These are phyloP conservation scores for Rhazya stricta DNA, from an alignment of 257 asterid genomes.

Conservation along the genomic window DNA sequence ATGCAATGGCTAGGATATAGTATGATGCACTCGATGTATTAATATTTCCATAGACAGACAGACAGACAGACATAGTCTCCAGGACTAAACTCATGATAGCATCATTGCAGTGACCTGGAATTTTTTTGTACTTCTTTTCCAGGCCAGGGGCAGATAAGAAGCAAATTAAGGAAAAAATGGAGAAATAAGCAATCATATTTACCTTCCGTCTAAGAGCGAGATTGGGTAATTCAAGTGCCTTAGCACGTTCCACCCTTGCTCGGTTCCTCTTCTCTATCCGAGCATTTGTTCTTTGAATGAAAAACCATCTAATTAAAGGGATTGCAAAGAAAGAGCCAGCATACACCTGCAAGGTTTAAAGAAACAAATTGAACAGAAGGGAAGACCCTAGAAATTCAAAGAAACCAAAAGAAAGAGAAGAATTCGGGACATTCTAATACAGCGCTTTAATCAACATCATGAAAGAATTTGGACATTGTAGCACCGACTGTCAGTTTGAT, in stretches of 20 bases:
- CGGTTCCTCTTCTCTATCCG: conserved; percentile 58
- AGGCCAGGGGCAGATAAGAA: neutral
- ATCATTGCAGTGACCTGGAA: neutral
- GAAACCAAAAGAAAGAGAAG: neutral
- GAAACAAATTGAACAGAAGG: conserved; percentile 4
- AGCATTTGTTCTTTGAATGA: conserved; percentile 56
- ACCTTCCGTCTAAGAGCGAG: conserved; percentile 81
- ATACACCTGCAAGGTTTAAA: conserved; percentile 59
- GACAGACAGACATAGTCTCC: too few relatives aligned
- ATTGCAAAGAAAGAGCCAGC: conserved; percentile 96
- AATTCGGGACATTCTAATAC: neutral
- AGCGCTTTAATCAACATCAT: neutral
- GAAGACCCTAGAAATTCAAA: neutral
- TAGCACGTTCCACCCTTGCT: conserved; percentile 59
- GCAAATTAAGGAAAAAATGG: neutral
- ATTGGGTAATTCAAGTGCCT: conserved; percentile 74
- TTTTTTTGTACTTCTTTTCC: neutral
- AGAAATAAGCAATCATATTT: conserved; percentile 12
- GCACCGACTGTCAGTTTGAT: too few relatives aligned
- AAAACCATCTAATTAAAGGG: conserved; percentile 77
- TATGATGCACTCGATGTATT: neutral
- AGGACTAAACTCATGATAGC: neutral
- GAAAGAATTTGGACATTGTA: too few relatives aligned
- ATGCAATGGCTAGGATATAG: neutral
- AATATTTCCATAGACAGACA: too few relatives aligned